Base-by-base conservation (phyloP, 1,139 yeast species). In the Yamadazyma diospyri region DNA sequence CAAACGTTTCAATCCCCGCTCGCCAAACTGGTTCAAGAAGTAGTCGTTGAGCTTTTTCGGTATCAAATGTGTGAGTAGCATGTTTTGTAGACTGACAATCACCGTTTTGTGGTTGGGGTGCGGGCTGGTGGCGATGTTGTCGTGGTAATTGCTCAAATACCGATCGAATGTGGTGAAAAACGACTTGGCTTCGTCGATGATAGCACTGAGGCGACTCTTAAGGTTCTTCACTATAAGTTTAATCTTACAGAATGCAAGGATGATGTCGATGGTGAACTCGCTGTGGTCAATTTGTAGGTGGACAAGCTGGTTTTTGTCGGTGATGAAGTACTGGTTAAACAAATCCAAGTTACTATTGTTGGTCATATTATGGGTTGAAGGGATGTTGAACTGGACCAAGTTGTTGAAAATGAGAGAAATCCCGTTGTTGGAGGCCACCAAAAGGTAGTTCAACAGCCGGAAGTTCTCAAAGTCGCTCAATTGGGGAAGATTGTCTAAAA, bases 1-100 rank as follows among this genome's bases (percentile, higher is more conserved):
- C 73, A 89, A 73, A 44, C 75, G 66, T 42, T 76, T 78, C 27
- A 76, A 55, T 9, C 87, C 88, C 39, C 85, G 61, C 40, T 84
- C 92, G 1, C 86, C 88, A 25, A 84, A 61, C 37, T 68, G 74
- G 41, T 69, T 67, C 14, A 64, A 41, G 72, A 72, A 69, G 41
- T 42, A 69, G 44, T 69, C 74, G 32, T 57, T 60, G 11, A 59
- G 44, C 2, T 36, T 23, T 20, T 57, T 62, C 2, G 76, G 70
- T 39, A 81, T 65, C 30, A 76, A 57, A 2, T 83, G 81, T 0
- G 88, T 79, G 4, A 81, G 47, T 2, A 81, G 53, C 9, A 78
- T 50, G 33, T 76, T 80, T 39, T 66, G 71, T 6, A 81, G 51
- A 32, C 54, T 26, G 36, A 34, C 14, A 27, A 32, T 30, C 30